phyloP scores from a whole-genome alignment of 2,329 filamentous ascomycete species.

The Fonsecaea monophora region DNA sequence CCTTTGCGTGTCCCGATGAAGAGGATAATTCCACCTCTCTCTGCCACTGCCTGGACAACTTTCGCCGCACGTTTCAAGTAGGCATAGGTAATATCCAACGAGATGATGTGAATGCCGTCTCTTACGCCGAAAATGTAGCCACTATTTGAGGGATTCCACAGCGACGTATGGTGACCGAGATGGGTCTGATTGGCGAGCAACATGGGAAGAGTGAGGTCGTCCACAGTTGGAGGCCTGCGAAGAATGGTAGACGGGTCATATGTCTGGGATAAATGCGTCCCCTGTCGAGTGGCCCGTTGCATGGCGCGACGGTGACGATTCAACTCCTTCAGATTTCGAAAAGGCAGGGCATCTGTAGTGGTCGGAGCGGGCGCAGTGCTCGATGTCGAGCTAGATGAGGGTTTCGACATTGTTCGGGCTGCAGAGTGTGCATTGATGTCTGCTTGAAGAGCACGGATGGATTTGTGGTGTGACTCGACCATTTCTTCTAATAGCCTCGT shows the following conservation, averaged over 20 bases:
- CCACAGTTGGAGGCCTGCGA: conserved; percentile 73
- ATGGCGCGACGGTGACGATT: conserved; percentile 24
- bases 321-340: conserved; percentile 23
- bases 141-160: conserved; percentile 94
- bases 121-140: conserved; percentile 92
- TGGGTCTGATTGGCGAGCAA: conserved; percentile 87
- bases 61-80: conserved; percentile 92
- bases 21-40: conserved; percentile 81
- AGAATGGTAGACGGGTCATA: conserved; percentile 48
- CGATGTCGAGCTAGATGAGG: conserved; percentile 2
- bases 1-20: conserved; percentile 88
- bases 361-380: conserved; percentile 1
- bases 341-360: conserved; percentile 14
- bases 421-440: conserved; percentile 34
- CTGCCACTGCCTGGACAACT: conserved; percentile 85
- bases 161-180: conserved; percentile 85
- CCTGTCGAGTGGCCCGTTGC: conserved; percentile 20
- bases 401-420: conserved; percentile 20
- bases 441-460: conserved; percentile 29
- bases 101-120: conserved; percentile 90
- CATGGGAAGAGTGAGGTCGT: conserved; percentile 87
- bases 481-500: conserved; percentile 23
- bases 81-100: conserved; percentile 84
- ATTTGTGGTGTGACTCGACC: conserved; percentile 28
- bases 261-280: conserved; percentile 29